Percentiles rank a stretch among this genome's conserved stretches.
phyloP scores from a whole-genome alignment of 2,329 filamentous ascomycete genomes.

The Zasmidium cellare region DNA sequence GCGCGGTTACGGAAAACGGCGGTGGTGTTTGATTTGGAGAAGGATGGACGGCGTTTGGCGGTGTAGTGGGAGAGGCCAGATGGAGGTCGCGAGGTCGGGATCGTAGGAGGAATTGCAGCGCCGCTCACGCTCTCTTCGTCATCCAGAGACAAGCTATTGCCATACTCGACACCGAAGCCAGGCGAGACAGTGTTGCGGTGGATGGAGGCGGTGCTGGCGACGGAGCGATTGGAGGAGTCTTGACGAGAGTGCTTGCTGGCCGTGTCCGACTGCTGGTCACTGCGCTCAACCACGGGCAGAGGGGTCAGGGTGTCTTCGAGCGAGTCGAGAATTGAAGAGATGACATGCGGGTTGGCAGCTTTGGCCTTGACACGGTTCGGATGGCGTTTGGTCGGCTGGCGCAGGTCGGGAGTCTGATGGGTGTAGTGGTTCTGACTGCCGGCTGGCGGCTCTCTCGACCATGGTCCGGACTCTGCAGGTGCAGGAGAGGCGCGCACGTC shows the following conservation, averaged over 20 bases:
- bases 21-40: slow-evolving; percentile 7
- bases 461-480: neutral
- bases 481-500: slow-evolving; percentile 1
- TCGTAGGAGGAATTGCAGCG: slow-evolving; percentile 28
- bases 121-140: slow-evolving; percentile 25
- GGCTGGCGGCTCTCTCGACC: slow-evolving; percentile 1
- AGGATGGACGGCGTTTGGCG: slow-evolving; percentile 43
- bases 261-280: slow-evolving; percentile 22
- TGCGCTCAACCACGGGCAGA: slow-evolving; percentile 17
- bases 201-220: slow-evolving; percentile 25
- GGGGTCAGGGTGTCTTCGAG: slow-evolving; percentile 45
- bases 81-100: slow-evolving; percentile 75
- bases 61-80: slow-evolving; percentile 73
- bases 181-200: slow-evolving; percentile 17
- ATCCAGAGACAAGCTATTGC: slow-evolving; percentile 42
- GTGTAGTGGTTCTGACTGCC: slow-evolving; percentile 2
- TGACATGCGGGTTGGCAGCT: slow-evolving; percentile 67
- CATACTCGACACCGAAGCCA: slow-evolving; percentile 72
- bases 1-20: slow-evolving; percentile 16
- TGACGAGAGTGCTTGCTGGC: slow-evolving; percentile 22
- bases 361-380: slow-evolving; percentile 35
- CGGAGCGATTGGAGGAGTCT: slow-evolving; percentile 23
- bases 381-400: slow-evolving; percentile 5
- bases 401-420: slow-evolving; percentile 1
- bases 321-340: slow-evolving; percentile 63